Conservation (phyloP, 2,329 filamentous ascomycete species). For the Ophiocordyceps polyrhachis-furcata region DNA sequence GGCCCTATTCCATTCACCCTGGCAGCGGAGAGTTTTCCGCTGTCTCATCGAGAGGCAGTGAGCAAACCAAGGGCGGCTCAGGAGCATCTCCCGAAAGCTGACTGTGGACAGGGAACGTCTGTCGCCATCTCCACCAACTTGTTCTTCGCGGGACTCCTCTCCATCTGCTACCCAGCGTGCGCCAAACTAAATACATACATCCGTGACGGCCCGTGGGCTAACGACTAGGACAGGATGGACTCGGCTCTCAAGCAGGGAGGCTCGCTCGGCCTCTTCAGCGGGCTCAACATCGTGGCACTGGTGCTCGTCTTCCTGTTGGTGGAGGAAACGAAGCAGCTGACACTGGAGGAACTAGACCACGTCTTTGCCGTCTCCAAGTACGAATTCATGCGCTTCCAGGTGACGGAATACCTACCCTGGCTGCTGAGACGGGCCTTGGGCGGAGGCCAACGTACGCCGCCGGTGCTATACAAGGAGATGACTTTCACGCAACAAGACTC, state of each 20-base stretch:
- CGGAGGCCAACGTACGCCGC: slow-evolving; percentile 5
- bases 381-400: slow-evolving; percentile 19
- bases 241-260: slow-evolving; percentile 11
- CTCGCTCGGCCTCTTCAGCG: slow-evolving; percentile 25
- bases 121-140: slow-evolving; percentile 29
- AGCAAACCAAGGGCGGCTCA: not conserved
- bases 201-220: not conserved
- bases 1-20: slow-evolving; percentile 31
- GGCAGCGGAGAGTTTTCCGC: slow-evolving; percentile 29
- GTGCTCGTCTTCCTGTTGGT: slow-evolving; percentile 24
- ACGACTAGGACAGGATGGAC: slow-evolving; percentile 6
- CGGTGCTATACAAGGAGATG: slow-evolving; percentile 15
- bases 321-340: slow-evolving; percentile 22
- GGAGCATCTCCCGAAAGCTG: not conserved
- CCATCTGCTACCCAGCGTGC: slow-evolving; percentile 20
- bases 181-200: not conserved
- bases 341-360: slow-evolving; percentile 20
- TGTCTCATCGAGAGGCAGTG: slow-evolving; percentile 27
- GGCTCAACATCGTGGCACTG: slow-evolving; percentile 26
- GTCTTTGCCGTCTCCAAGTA: slow-evolving; percentile 20
- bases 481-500: slow-evolving; percentile 8
- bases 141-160: slow-evolving; percentile 25
- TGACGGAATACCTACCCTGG: slow-evolving; percentile 17
- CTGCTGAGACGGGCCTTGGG: slow-evolving; percentile 11
- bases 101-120: slow-evolving; percentile 18